Percentiles rank a stretch among this genome's conserved stretches.
These are phyloP conservation scores for Apiotrichum domesticum DNA, from an alignment of 1,284 basidiomycete genomes.

Conservation along the genomic window DNA sequence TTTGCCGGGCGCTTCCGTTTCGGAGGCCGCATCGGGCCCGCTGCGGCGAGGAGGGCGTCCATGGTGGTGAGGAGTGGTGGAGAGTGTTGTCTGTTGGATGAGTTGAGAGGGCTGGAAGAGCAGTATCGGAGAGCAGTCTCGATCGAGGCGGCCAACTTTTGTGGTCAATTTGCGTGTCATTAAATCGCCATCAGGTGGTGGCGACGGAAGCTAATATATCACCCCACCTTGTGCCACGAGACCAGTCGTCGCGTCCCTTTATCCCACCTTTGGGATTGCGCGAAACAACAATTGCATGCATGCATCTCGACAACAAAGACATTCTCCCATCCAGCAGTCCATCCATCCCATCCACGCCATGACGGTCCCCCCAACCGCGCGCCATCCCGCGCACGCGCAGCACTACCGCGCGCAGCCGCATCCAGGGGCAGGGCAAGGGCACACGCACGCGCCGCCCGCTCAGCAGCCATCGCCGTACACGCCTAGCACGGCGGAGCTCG, in stretches of 20 bases:
- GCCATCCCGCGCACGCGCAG: neutral
- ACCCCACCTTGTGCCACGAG: neutral
- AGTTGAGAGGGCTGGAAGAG: no score
- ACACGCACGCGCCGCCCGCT: conserved; percentile 1
- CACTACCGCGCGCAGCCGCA: neutral
- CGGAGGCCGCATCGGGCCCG: conserved; percentile 55
- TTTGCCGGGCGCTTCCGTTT: conserved; percentile 17
- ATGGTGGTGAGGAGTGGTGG: conserved; percentile 41
- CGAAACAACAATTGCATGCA: no score
- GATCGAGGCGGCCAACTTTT: no score
- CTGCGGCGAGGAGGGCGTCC: conserved; percentile 66
- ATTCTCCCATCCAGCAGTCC: neutral
- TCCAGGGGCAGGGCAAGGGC: neutral
- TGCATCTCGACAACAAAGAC: no score
- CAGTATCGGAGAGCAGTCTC: no score
- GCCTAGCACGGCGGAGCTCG: conserved; percentile 24
- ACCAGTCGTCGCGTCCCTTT: no score
- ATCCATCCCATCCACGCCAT: conserved; percentile 14
- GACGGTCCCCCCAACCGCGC: conserved; percentile 1
- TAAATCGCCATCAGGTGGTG: no score
- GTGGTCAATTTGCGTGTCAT: neutral
- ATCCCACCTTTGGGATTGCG: no score
- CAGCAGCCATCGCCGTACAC: conserved; percentile 21
- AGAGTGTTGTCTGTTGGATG: neutral
- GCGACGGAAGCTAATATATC: conserved; percentile 12